A percentile compares a stretch with the other conserved stretches of the same genome.
Conservation (phyloP, 139 green algal species). For the Chlamydomonas sphaeroides region DNA sequence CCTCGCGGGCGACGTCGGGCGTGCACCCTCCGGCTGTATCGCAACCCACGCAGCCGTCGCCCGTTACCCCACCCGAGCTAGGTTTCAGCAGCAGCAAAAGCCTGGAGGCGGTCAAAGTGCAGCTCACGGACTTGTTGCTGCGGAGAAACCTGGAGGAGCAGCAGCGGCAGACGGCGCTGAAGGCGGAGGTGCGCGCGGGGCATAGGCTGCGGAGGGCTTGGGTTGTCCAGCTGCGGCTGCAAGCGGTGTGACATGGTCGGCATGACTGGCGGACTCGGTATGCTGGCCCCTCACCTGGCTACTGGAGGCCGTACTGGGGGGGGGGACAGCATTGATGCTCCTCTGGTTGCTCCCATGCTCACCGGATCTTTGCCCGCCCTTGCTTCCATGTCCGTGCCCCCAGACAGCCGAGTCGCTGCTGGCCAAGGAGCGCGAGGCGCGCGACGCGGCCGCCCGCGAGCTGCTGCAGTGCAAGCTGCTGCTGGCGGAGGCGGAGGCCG, state of each 20-base stretch:
- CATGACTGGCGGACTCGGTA: too few species aligned
- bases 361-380: too few species aligned
- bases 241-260: not conserved
- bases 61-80: too few species aligned
- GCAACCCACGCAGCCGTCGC: too few species aligned
- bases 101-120: slow-evolving; percentile 57
- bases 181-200: slow-evolving; percentile 40
- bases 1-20: too few species aligned
- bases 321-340: too few species aligned
- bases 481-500: slow-evolving; percentile 49
- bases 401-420: slow-evolving; percentile 45
- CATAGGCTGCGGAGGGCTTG: too few species aligned
- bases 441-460: slow-evolving; percentile 49
- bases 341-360: too few species aligned
- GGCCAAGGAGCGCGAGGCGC: slow-evolving; percentile 17
- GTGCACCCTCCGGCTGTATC: too few species aligned
- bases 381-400: not conserved
- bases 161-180: slow-evolving; percentile 42
- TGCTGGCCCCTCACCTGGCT: too few species aligned
- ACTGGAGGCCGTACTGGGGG: too few species aligned
- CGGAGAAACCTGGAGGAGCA: slow-evolving; percentile 67
- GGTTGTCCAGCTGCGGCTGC: not conserved
- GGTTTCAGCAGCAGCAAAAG: slow-evolving; percentile 19
- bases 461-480: slow-evolving; percentile 51
- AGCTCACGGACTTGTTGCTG: slow-evolving; percentile 65